These are phyloP conservation scores for Aphanomyces euteiches DNA, from an alignment of 352 stramenopile species.

Conservation along the genomic window DNA sequence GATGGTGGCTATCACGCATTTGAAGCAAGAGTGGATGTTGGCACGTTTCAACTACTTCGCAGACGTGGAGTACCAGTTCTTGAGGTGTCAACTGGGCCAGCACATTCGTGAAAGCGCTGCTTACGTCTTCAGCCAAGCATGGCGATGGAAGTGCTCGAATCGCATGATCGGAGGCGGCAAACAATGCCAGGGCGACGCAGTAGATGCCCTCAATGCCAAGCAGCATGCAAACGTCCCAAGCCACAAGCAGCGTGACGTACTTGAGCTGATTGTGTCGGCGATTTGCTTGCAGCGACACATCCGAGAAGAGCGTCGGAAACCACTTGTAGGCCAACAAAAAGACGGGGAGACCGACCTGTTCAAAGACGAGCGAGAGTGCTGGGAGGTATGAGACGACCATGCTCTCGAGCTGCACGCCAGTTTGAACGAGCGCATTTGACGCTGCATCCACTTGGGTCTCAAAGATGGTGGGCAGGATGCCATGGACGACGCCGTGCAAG, in stretches of 20 bases:
- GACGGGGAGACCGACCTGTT: conserved; percentile 56
- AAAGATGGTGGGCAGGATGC: conserved; percentile 75
- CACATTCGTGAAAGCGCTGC: conserved; percentile 51
- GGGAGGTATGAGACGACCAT: conserved; percentile 69
- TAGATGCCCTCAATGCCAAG: conserved; percentile 80
- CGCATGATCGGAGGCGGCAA: conserved; percentile 54
- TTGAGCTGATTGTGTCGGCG: conserved; percentile 58
- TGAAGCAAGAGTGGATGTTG: conserved; percentile 71
- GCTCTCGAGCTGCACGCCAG: conserved; percentile 66
- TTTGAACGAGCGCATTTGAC: conserved; percentile 66
- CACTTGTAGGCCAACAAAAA: conserved; percentile 85
- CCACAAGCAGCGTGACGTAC: conserved; percentile 68
- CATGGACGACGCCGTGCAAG: conserved; percentile 55
- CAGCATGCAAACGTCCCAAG: conserved; percentile 78
- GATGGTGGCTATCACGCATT: conserved; percentile 68
- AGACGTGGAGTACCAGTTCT: conserved; percentile 70
- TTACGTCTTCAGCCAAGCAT: conserved; percentile 60
- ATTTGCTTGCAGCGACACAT: conserved; percentile 66
- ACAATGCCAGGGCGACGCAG: conserved; percentile 63
- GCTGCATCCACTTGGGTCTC: conserved; percentile 58
- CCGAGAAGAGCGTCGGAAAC: conserved; percentile 84
- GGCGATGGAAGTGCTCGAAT: conserved; percentile 44
- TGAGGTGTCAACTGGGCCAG: conserved; percentile 49
- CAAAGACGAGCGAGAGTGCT: conserved; percentile 50
- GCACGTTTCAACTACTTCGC: conserved; percentile 74